A percentile compares a stretch with the other conserved stretches of the same genome.
phyloP scores from a whole-genome alignment of 306 rosid genomes.

The Lupinus albus region DNA sequence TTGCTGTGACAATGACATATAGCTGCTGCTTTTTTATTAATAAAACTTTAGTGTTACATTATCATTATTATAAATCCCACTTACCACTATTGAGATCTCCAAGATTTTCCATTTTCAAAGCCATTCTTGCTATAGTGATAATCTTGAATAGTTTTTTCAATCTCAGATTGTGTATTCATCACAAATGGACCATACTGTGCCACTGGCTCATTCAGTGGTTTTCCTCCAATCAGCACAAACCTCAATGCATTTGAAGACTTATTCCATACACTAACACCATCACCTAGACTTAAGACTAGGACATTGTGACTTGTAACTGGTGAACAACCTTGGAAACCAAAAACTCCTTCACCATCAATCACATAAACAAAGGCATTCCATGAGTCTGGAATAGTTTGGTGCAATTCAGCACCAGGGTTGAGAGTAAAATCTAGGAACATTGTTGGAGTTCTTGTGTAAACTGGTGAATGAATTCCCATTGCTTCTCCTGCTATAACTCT shows the following conservation, averaged over 20 bases:
- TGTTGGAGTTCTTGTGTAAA: constrained; percentile 84
- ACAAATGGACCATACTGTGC: constrained; percentile 93
- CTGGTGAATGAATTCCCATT: constrained; percentile 75
- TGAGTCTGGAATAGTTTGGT: constrained; percentile 71
- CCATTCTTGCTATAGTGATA: constrained; percentile 70
- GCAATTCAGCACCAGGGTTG: constrained; percentile 59
- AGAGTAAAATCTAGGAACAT: constrained; percentile 78
- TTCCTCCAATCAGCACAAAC: constrained; percentile 72
- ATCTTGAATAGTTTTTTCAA: constrained; percentile 76
- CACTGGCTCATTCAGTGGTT: constrained; percentile 83
- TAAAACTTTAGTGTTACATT: no score
- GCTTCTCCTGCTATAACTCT: constrained; percentile 85
- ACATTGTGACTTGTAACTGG: constrained; percentile 59
- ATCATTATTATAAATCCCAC: not conserved
- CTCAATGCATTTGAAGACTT: constrained; percentile 67
- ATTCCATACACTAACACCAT: constrained; percentile 80
- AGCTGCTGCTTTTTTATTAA: constrained; percentile 3
- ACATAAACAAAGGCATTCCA: constrained; percentile 85
- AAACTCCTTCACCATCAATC: constrained; percentile 82
- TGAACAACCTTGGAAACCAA: constrained; percentile 57
- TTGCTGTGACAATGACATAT: constrained; percentile 42
- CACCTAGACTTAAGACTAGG: constrained; percentile 72
- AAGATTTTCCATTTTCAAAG: constrained; percentile 74
- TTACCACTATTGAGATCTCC: constrained; percentile 60
- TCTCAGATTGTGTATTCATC: constrained; percentile 89